Conservation (phyloP, 768 basidiomycete genomes). For the Pulveroboletus ravenelii region DNA sequence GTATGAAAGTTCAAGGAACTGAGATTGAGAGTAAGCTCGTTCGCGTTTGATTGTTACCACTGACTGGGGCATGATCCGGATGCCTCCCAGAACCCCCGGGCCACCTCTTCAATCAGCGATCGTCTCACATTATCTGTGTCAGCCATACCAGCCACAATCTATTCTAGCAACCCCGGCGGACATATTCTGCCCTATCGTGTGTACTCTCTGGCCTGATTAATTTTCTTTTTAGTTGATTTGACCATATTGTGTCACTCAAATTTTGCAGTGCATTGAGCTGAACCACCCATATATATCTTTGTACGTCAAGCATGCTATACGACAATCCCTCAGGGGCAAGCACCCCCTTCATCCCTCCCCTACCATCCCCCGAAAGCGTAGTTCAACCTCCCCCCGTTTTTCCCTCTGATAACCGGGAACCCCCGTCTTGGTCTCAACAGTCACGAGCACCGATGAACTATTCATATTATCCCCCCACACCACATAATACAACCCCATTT, state of each 20-base stretch:
- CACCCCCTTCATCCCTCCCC: conserved; percentile 40
- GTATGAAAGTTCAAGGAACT: not conserved
- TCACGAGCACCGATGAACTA: conserved; percentile 34
- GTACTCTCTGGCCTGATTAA: conserved; percentile 2
- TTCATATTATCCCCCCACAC: conserved; percentile 37
- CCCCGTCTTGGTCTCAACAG: conserved; percentile 33
- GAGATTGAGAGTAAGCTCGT: conserved; percentile 3
- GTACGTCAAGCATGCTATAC: conserved; percentile 22
- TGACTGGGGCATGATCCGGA: conserved; percentile 1
- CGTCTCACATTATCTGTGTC: conserved; percentile 2
- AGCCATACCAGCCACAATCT: conserved; percentile 10
- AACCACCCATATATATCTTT: conserved; percentile 22
- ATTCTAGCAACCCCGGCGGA: conserved; percentile 3
- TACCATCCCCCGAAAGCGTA: conserved; percentile 31
- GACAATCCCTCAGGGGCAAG: conserved; percentile 27
- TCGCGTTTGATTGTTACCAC: not conserved
- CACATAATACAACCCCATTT: conserved; percentile 36
- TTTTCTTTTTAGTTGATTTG: conserved; percentile 7
- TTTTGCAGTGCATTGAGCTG: conserved; percentile 22
- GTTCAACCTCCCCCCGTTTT: conserved; percentile 36
- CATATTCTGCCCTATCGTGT: conserved; percentile 10
- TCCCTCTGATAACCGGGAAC: conserved; percentile 22
- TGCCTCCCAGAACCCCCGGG: conserved; percentile 6
- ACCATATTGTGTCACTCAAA: conserved; percentile 9
- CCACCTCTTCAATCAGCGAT: not conserved